A percentile compares a stretch with the other conserved stretches of the same genome.
These are phyloP conservation scores for Cyclotella sp. DNA, from an alignment of 108 stramenopile species.

Conservation along the genomic window DNA sequence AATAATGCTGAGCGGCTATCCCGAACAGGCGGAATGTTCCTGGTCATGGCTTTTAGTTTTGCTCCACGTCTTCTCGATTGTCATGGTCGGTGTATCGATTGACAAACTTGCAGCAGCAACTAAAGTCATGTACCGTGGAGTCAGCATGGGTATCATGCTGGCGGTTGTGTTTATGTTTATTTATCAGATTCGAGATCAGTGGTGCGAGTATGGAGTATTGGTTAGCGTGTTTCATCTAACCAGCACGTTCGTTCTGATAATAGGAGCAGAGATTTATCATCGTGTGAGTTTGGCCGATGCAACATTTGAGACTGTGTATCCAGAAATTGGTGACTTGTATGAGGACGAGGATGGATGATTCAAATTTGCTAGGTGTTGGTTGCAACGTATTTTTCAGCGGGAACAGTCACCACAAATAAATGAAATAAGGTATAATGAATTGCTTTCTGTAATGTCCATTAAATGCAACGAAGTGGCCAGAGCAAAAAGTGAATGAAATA, in stretches of 20 bases:
- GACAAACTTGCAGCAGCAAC: slow-evolving; percentile 75
- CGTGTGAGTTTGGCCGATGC: slow-evolving; percentile 71
- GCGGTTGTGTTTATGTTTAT: slow-evolving; percentile 69
- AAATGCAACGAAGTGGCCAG: no score
- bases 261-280: slow-evolving; percentile 87
- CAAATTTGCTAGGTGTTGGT: no score
- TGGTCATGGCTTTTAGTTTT: slow-evolving; percentile 60
- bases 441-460: no score
- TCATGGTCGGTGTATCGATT: slow-evolving; percentile 79
- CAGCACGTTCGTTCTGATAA: slow-evolving; percentile 67
- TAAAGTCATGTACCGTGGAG: slow-evolving; percentile 82
- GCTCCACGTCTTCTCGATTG: slow-evolving; percentile 72
- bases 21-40: slow-evolving; percentile 69
- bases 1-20: slow-evolving; percentile 49
- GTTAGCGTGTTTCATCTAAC: slow-evolving; percentile 73
- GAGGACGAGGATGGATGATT: slow-evolving; percentile 58
- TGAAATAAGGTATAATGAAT: no score
- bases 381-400: no score
- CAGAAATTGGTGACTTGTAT: slow-evolving; percentile 69
- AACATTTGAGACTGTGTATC: slow-evolving; percentile 86
- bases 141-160: slow-evolving; percentile 82
- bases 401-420: no score
- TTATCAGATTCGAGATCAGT: slow-evolving; percentile 72
- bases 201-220: slow-evolving; percentile 74
- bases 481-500: no score